Evolutionary conservation across 1,284 basidiomycete species (phyloP), one percentile per base, ranked within the genome.

Genomic region (Anthracocystis setariae): DNA sequence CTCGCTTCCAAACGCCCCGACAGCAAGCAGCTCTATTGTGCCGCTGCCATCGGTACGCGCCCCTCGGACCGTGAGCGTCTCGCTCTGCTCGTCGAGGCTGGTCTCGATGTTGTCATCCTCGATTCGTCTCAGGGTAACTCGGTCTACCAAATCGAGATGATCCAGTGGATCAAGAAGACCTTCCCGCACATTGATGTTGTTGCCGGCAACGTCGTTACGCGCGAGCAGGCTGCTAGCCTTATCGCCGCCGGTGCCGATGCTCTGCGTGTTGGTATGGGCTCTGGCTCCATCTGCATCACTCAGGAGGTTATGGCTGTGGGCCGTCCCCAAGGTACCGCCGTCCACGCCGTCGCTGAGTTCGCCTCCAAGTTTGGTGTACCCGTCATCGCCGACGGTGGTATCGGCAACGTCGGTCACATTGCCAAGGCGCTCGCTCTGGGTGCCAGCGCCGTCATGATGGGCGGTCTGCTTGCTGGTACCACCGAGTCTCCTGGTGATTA

Each of bases 301-400:
- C 95, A 99, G 85, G 95, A 99, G 84, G 92, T 99, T 78, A 98
- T 98, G 92, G 95, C 96, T n/a, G 95, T 98, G 56, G 96, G 95
- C 29, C 90, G 95, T 33, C 96, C 95, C 1, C 95, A 99, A 84
- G 95, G 94, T 12, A 96, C 94, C 0, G 95, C 96, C 13, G 94
- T 98, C 13, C 91, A 92, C 84, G 90, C 92, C 44, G 95, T 98
- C 13, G 89, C 94, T 24, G 93, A 98, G 85, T 98, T 98, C 79
- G 90, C 94, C 24, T 88, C 84, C 84, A 89, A 91, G 83, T 98
- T 99, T 83, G 96, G 95, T 42, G 90, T 99, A 1, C 96, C 95
- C 8, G 93, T 96, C 77, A 92, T 98, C 72, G 95, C 96, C n/a
- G 96, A 99, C 83, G 95, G 95, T 55, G 95, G 96, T 57, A 91